These are phyloP conservation scores for Ambrosia artemisiifolia DNA, from an alignment of 129 eudicot species.

Conservation along the genomic window DNA sequence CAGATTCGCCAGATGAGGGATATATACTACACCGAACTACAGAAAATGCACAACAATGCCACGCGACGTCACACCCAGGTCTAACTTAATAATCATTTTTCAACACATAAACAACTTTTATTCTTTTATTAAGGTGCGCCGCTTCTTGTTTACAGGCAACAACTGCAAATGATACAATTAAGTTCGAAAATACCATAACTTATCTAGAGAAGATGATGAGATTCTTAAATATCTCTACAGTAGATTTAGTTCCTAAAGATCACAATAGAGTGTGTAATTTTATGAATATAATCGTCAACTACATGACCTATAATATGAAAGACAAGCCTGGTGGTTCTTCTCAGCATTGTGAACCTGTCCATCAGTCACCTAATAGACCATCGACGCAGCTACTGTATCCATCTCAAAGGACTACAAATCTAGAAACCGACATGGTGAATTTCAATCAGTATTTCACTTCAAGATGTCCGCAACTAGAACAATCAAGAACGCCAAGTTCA, in stretches of 20 bases:
- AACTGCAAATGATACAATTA: background rate
- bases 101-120: background rate
- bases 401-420: slow-evolving; percentile 4
- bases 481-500: slow-evolving; percentile 1
- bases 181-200: background rate
- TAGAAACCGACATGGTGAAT: background rate
- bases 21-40: background rate
- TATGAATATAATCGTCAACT: slow-evolving; percentile 15
- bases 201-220: slow-evolving; percentile 18
- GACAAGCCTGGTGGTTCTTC: background rate
- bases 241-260: background rate
- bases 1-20: slow-evolving; percentile 16
- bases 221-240: slow-evolving; percentile 15
- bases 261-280: background rate
- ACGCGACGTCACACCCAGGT: background rate
- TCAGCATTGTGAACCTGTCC: background rate
- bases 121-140: background rate
- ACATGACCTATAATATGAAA: background rate
- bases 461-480: slow-evolving; percentile 1
- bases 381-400: slow-evolving; percentile 2
- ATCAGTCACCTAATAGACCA: background rate
- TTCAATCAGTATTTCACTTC: slow-evolving; percentile 14
- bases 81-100: slow-evolving; percentile 1
- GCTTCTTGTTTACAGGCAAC: slow-evolving; percentile 20
- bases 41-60: background rate